Base-by-base conservation (phyloP, 305 asterid species). In the Fraxinus dipetala region DNA sequence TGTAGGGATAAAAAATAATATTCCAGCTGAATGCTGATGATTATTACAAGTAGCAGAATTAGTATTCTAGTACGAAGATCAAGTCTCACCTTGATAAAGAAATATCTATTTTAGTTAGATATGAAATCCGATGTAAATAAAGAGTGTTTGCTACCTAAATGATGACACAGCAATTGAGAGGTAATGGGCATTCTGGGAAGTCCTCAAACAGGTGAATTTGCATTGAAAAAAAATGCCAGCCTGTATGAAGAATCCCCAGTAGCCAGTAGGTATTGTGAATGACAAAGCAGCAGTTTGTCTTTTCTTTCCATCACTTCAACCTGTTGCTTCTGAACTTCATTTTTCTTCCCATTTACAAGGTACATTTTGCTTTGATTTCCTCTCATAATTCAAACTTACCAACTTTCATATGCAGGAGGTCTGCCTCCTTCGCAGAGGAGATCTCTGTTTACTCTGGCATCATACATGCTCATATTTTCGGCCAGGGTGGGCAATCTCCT, bases 381-480 rank as follows among this genome's bases (percentile, higher is more conserved):
- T 87, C 36, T 35, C 75, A 61, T 75, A 28, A 43, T 85, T 77
- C 76, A 70, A 70, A 70, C 76, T 51, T n/a, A 45, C 69, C 77
- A 48, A 28, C 73, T 81, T 70, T 72, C 77, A 51, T 86, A 38
- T 86, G 86, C 80, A 89, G 90, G 89, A 76, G 89, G 88, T 79
- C 81, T 89, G 76, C 90, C 80, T 77, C 88, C 90, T 63, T 87
- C 85, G 69, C 88, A 83, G 82, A 86, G 89, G 83, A 83, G 92
- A 86, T 89, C 92, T 85, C 82, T 89, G 36, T 89, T 87, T 82
- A 89, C 90, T 26, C 76, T 87, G 87, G 90, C 90, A 80, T 84
- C 92, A 77, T 86, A 82, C 80, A 89, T 89, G 92, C 90, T 89
- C 45, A 81, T 87, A 74, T 84, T 87, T 56, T 83, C 81, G 31